Percentiles rank a stretch among this genome's conserved stretches.
phyloP scores from a whole-genome alignment of 768 basidiomycete genomes.

The Suillus weaverae region DNA sequence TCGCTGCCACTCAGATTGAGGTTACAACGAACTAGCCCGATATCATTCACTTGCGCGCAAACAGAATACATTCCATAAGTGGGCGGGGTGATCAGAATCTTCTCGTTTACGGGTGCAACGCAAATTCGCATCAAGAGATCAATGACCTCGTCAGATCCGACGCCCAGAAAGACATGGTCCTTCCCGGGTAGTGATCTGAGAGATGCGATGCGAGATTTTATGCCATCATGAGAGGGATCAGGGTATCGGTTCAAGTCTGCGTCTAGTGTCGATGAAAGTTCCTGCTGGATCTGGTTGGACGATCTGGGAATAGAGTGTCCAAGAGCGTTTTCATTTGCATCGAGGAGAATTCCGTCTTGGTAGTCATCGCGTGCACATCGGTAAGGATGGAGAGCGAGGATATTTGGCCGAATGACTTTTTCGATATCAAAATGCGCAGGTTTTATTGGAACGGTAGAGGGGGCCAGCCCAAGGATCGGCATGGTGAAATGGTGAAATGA shows the following conservation, averaged over 20 bases:
- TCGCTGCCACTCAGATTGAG: constrained; percentile 56
- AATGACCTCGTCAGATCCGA: constrained; percentile 96
- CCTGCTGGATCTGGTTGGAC: constrained; percentile 29
- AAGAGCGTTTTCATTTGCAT: constrained; percentile 96
- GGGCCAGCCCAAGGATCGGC: constrained; percentile 63
- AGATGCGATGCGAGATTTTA: constrained; percentile 74
- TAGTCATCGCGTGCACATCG: constrained; percentile 97
- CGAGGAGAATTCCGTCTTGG: constrained; percentile 84
- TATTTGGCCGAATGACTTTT: constrained; percentile 87
- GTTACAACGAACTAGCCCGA: constrained; percentile 75
- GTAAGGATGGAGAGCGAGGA: constrained; percentile 88
- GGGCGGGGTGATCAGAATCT: constrained; percentile 86
- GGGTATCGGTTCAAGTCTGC: constrained; percentile 88
- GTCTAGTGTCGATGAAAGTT: constrained; percentile 39
- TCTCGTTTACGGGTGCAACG: constrained; percentile 76
- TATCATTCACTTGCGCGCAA: constrained; percentile 93
- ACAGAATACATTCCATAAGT: constrained; percentile 99
- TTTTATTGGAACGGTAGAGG: constrained; percentile 41
- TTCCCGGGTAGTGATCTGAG: constrained; percentile 65
- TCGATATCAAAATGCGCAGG: constrained; percentile 87
- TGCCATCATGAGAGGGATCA: constrained; percentile 78
- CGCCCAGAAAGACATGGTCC: constrained; percentile 87
- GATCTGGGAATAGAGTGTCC: constrained; percentile 74
- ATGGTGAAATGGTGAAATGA: constrained; percentile 34
- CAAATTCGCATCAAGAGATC: constrained; percentile 91